A percentile compares a stretch with the other conserved stretches of the same genome.
Evolutionary conservation across 331 rosid genomes (phyloP).

Genomic region (Pyrus hybrid): DNA sequence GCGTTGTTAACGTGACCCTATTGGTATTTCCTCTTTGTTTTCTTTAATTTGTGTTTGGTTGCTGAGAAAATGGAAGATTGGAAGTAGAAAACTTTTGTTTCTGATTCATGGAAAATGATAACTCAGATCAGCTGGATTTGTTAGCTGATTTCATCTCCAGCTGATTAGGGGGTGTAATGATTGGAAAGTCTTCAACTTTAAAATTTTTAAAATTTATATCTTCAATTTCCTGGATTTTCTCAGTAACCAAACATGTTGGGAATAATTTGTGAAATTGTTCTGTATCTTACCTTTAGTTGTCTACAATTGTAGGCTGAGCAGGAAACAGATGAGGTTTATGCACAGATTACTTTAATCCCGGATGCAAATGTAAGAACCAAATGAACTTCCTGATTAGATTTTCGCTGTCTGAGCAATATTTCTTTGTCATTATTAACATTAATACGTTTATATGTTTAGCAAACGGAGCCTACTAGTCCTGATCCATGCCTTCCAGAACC

Average conservation of each 20-base stretch:
- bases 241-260: neutral
- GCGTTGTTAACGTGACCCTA: constrained; percentile 43
- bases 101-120: neutral
- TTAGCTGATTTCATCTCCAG: neutral
- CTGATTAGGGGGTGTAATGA: neutral
- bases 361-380: constrained; percentile 51
- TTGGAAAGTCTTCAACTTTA: neutral
- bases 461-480: constrained; percentile 43
- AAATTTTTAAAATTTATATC: neutral
- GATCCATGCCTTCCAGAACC: constrained; percentile 36
- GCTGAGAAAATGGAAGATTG: too few relatives aligned
- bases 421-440: neutral
- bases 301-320: constrained; percentile 54
- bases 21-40: constrained; percentile 38
- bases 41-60: neutral
- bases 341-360: constrained; percentile 67
- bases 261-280: neutral
- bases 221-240: neutral
- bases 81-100: neutral
- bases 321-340: constrained; percentile 82
- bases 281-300: constrained; percentile 9
- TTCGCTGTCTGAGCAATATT: neutral
- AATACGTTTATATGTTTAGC: constrained; percentile 18
- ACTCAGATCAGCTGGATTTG: neutral
- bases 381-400: constrained; percentile 11